A percentile compares a stretch with the other conserved stretches of the same genome.
phyloP scores from a whole-genome alignment of 2,329 filamentous ascomycete genomes.

The Septoria linicola region DNA sequence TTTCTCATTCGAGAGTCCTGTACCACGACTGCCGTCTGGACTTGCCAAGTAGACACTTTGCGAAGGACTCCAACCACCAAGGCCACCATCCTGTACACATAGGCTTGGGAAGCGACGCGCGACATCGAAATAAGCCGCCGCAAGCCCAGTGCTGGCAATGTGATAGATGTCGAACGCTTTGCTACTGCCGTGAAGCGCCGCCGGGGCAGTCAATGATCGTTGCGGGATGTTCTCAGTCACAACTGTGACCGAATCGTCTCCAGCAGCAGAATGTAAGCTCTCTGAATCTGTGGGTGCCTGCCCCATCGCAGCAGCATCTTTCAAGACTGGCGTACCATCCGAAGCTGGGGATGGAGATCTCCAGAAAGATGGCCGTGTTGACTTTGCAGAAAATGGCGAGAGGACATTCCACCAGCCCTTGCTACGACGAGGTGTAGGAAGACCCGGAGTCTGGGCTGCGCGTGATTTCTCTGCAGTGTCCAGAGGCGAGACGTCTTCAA shows the following conservation, averaged over 20 bases:
- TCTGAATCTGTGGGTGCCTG: conserved; percentile 22
- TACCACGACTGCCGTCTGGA: too few relatives aligned
- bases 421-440: conserved; percentile 58
- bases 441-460: conserved; percentile 19
- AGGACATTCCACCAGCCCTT: conserved; percentile 78
- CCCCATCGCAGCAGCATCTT: conserved; percentile 30
- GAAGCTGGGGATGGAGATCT: conserved; percentile 25
- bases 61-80: conserved; percentile 30
- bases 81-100: not conserved
- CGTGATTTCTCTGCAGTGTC: not conserved
- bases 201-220: conserved; percentile 34
- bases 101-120: conserved; percentile 26
- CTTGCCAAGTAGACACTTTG: conserved; percentile 26
- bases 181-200: conserved; percentile 23
- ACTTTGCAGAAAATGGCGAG: conserved; percentile 59
- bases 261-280: conserved; percentile 29
- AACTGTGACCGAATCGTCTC: not conserved
- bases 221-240: conserved; percentile 15
- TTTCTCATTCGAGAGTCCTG: too few relatives aligned
- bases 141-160: conserved; percentile 36
- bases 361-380: conserved; percentile 28
- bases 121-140: conserved; percentile 36
- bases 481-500: conserved; percentile 37
- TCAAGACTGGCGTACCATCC: conserved; percentile 25
- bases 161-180: conserved; percentile 35